These are phyloP conservation scores for Phenoliferia sp. DNA, from an alignment of 1,284 basidiomycete genomes.

Conservation along the genomic window DNA sequence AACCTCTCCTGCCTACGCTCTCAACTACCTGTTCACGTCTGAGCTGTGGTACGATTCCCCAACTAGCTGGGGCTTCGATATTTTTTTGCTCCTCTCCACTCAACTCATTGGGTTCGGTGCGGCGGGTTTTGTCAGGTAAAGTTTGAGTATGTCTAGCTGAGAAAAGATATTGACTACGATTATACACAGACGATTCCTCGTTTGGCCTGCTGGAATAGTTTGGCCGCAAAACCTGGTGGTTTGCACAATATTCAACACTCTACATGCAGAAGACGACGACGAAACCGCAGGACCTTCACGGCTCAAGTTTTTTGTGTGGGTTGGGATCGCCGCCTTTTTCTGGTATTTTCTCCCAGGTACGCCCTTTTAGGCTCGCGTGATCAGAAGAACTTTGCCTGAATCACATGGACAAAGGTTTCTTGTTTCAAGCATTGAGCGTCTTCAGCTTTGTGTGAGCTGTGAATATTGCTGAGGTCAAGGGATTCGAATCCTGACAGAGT, in stretches of 20 bases:
- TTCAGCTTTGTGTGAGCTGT: constrained; percentile 90
- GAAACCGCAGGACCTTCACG: constrained; percentile 75
- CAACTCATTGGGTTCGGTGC: constrained; percentile 88
- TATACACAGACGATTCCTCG: constrained; percentile 53
- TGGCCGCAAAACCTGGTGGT: constrained; percentile 93
- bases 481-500: too few relatives aligned
- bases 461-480: too few relatives aligned
- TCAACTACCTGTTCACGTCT: constrained; percentile 65
- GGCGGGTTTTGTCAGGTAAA: constrained; percentile 73
- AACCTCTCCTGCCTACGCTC: constrained; percentile 60
- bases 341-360: constrained; percentile 86
- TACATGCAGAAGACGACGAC: constrained; percentile 90
- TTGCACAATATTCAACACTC: constrained; percentile 87
- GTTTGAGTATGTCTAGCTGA: too few relatives aligned
- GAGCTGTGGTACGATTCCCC: constrained; percentile 65
- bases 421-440: constrained; percentile 76
- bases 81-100: constrained; percentile 73
- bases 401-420: constrained; percentile 59
- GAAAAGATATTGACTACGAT: not conserved
- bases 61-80: constrained; percentile 53
- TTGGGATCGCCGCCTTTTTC: constrained; percentile 59
- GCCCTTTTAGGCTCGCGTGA: constrained; percentile 50
- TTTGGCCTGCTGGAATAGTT: constrained; percentile 94
- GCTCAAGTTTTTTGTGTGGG: constrained; percentile 71
- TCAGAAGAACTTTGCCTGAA: not conserved